A percentile compares a stretch with the other conserved stretches of the same genome.
phyloP scores from a whole-genome alignment of 129 eudicot genomes.

The Helianthus tuberosus region DNA sequence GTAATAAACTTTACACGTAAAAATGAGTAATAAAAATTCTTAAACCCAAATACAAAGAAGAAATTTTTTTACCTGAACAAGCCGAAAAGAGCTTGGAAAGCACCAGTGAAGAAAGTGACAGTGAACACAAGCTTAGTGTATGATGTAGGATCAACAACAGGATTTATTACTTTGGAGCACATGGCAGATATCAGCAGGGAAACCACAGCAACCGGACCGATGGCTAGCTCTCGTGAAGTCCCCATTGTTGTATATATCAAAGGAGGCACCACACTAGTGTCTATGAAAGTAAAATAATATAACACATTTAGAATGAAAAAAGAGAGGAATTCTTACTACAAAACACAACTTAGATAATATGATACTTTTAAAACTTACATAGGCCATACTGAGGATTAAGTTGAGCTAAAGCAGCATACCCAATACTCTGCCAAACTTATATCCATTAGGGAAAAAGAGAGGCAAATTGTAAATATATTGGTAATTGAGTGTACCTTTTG shows the following conservation, averaged over 20 bases:
- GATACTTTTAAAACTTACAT: slow-evolving; percentile 49
- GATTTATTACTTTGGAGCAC: slow-evolving; percentile 58
- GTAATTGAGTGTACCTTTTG: background rate
- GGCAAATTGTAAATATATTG: background rate
- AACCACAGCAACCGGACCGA: slow-evolving; percentile 93
- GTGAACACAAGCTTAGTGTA: slow-evolving; percentile 75
- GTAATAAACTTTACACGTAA: no score
- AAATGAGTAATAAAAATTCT: no score
- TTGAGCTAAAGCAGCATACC: slow-evolving; percentile 81
- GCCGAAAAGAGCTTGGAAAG: slow-evolving; percentile 73
- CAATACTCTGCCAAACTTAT: slow-evolving; percentile 60
- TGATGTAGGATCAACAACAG: slow-evolving; percentile 50
- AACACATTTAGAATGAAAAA: background rate
- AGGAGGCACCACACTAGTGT: slow-evolving; percentile 89
- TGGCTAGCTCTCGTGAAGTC: slow-evolving; percentile 84
- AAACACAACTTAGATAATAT: background rate
- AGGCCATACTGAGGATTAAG: slow-evolving; percentile 83
- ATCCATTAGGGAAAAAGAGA: background rate
- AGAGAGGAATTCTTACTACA: slow-evolving; percentile 9
- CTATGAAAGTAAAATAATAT: slow-evolving; percentile 25
- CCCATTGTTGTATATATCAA: slow-evolving; percentile 84
- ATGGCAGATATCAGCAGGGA: slow-evolving; percentile 68
- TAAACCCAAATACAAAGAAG: background rate
- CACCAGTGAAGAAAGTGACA: slow-evolving; percentile 78
- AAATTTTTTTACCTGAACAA: slow-evolving; percentile 54